phyloP scores from a whole-genome alignment of 352 stramenopile genomes.

The Phytophthora sojae region DNA sequence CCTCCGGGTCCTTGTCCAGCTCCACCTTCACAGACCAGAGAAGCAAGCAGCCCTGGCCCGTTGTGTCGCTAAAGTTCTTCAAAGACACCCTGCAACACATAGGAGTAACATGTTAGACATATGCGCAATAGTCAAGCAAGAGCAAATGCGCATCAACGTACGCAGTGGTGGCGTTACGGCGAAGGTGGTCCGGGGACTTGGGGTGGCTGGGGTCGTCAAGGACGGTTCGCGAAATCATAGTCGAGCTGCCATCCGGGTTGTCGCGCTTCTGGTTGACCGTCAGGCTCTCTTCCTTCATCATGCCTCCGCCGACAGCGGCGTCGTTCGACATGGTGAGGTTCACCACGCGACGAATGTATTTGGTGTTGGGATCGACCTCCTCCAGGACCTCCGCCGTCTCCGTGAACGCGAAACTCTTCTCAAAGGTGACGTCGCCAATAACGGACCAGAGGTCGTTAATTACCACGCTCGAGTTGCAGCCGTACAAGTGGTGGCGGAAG shows the following conservation, averaged over 20 bases:
- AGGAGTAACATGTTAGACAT: conserved; percentile 15
- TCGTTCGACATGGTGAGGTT: conserved; percentile 86
- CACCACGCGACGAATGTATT: conserved; percentile 84
- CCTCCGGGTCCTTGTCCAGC: conserved; percentile 78
- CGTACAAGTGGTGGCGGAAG: conserved; percentile 87
- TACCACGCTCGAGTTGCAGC: conserved; percentile 70
- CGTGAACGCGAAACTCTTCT: conserved; percentile 88
- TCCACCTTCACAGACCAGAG: conserved; percentile 88
- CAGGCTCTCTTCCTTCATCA: conserved; percentile 88
- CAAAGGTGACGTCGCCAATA: conserved; percentile 71
- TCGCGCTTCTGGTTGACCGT: conserved; percentile 83
- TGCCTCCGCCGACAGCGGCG: conserved; percentile 64
- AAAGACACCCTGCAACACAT: conserved; percentile 65
- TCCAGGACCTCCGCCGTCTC: conserved; percentile 80
- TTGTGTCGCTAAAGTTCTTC: conserved; percentile 82
- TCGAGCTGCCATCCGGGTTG: conserved; percentile 76
- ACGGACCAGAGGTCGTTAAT: conserved; percentile 86
- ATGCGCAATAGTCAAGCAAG: background rate
- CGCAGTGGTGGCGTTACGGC: conserved; percentile 80
- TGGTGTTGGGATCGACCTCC: conserved; percentile 75
- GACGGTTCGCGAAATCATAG: conserved; percentile 69
- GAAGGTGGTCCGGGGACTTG: conserved; percentile 71
- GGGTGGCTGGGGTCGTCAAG: conserved; percentile 76
- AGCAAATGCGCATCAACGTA: conserved; percentile 36
- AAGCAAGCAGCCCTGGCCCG: conserved; percentile 70